phyloP scores from a whole-genome alignment of 2,329 filamentous ascomycete species.

The Claviceps sp. region DNA sequence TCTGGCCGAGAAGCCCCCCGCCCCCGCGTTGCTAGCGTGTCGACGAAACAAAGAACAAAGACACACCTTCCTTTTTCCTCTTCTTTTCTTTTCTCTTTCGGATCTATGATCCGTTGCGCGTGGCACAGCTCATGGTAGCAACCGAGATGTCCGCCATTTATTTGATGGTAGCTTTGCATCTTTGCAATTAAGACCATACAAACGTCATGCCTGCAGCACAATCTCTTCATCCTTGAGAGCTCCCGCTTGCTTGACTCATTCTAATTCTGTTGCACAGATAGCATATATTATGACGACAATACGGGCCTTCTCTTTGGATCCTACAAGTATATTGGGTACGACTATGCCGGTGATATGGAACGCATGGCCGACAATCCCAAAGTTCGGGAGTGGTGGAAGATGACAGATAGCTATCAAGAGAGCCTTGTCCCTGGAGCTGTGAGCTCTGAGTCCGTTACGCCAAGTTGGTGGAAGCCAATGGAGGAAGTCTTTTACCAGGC shows the following conservation, averaged over 20 bases:
- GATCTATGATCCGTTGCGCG: neutral
- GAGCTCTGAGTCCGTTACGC: conserved; percentile 43
- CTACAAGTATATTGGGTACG: conserved; percentile 66
- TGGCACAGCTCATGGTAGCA: neutral
- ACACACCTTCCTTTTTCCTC: neutral
- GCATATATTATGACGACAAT: conserved; percentile 55
- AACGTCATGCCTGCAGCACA: neutral
- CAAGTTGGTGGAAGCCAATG: conserved; percentile 55
- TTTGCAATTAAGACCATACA: neutral
- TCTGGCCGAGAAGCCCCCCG: neutral
- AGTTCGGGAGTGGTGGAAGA: conserved; percentile 66
- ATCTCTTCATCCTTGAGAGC: neutral
- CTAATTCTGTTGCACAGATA: conserved; percentile 34
- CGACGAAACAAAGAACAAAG: neutral
- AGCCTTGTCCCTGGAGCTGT: conserved; percentile 45
- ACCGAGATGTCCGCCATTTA: neutral
- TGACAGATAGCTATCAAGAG: conserved; percentile 68
- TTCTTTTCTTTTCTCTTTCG: neutral
- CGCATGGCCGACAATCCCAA: conserved; percentile 59
- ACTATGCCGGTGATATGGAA: conserved; percentile 64
- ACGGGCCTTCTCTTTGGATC: conserved; percentile 56
- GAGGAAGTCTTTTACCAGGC: conserved; percentile 56
- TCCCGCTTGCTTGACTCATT: neutral
- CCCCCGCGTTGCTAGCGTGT: neutral
- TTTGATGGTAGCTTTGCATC: neutral